Evolutionary conservation across 2,329 filamentous ascomycete species (phyloP).

Genomic region (Pseudogymnoascus sp.): DNA sequence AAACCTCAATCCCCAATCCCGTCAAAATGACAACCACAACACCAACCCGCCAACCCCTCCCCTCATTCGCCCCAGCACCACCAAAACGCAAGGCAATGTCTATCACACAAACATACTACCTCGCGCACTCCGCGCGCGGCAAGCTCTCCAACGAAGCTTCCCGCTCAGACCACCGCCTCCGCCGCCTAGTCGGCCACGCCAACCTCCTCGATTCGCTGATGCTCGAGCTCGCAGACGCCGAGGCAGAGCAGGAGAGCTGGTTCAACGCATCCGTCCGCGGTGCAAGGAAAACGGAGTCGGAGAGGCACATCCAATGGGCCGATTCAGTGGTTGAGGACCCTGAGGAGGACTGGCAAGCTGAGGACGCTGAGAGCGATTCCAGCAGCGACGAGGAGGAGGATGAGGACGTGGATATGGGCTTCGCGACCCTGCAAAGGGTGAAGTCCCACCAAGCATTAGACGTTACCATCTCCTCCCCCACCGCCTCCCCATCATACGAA

Average conservation of each 20-base stretch:
- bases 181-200: conserved; percentile 92
- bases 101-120: conserved; percentile 96
- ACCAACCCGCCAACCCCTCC: conserved; percentile 31
- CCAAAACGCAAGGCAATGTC: conserved; percentile 78
- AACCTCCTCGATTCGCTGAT: conserved; percentile 96
- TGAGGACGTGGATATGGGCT: conserved; percentile 50
- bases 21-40: conserved; percentile 19
- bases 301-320: conserved; percentile 80
- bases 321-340: conserved; percentile 67
- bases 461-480: neutral
- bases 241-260: conserved; percentile 92
- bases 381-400: conserved; percentile 46
- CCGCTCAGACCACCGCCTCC: conserved; percentile 86
- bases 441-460: neutral
- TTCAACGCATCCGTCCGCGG: conserved; percentile 92
- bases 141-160: conserved; percentile 93
- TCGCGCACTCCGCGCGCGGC: conserved; percentile 89
- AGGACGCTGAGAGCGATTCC: conserved; percentile 52
- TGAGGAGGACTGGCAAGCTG: conserved; percentile 62
- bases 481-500: conserved; percentile 29
- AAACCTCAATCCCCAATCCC: neutral
- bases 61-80: conserved; percentile 32
- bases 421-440: conserved; percentile 40
- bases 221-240: conserved; percentile 83
- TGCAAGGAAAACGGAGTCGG: conserved; percentile 45